phyloP scores from a whole-genome alignment of 2,329 filamentous ascomycete species.

The Ophiosphaerella narmari region DNA sequence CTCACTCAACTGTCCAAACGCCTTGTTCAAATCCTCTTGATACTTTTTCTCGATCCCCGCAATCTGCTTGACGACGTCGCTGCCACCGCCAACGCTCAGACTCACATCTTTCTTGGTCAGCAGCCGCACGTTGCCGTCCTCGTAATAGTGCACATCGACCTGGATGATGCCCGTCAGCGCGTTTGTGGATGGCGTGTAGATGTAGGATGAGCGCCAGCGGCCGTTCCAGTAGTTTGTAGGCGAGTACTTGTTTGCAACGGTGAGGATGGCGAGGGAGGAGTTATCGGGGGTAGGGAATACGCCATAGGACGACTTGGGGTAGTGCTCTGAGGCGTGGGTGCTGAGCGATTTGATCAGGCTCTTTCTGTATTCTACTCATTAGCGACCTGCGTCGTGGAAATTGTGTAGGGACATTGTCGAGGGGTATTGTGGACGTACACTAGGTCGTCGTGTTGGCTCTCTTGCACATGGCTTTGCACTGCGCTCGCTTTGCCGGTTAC shows the following conservation, averaged over 20 bases:
- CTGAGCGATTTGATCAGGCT: slow-evolving; percentile 79
- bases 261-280: slow-evolving; percentile 75
- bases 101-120: slow-evolving; percentile 81
- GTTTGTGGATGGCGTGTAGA: slow-evolving; percentile 69
- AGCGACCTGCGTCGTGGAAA: background rate
- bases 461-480: slow-evolving; percentile 77
- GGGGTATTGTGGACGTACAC: slow-evolving; percentile 63
- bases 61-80: slow-evolving; percentile 77
- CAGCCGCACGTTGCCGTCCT: slow-evolving; percentile 95
- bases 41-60: slow-evolving; percentile 84
- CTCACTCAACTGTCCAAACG: slow-evolving; percentile 86
- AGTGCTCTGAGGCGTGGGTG: slow-evolving; percentile 84
- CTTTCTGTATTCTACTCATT: slow-evolving; percentile 60
- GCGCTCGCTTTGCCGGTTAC: slow-evolving; percentile 80
- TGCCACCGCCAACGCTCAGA: slow-evolving; percentile 61
- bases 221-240: slow-evolving; percentile 99
- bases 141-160: slow-evolving; percentile 98
- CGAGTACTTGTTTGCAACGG: slow-evolving; percentile 96
- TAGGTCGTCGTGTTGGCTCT: slow-evolving; percentile 76
- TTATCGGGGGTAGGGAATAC: slow-evolving; percentile 81
- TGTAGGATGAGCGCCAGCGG: slow-evolving; percentile 90
- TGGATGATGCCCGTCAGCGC: slow-evolving; percentile 79
- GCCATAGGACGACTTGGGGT: slow-evolving; percentile 77
- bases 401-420: background rate
- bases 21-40: slow-evolving; percentile 92